Percentiles rank a stretch among this genome's conserved stretches.
phyloP scores from a whole-genome alignment of 163 green algal genomes.

The Trebouxia gelatinosa region DNA sequence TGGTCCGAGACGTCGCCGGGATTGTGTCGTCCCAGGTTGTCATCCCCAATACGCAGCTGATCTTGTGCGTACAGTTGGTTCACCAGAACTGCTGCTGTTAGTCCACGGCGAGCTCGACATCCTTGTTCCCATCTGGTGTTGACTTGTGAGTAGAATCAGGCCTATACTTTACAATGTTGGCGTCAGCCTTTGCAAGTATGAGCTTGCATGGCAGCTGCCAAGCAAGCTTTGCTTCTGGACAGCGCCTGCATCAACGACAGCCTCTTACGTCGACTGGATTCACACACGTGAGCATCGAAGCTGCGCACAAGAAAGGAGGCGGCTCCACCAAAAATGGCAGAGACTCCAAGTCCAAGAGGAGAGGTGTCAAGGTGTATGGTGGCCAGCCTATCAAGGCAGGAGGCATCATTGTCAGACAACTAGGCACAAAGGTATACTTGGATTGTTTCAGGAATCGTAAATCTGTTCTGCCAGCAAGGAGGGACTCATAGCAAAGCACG shows the following conservation, averaged over 20 bases:
- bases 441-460: background rate
- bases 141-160: no score
- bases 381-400: conserved; percentile 90
- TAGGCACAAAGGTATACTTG: conserved; percentile 86
- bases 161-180: no score
- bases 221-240: conserved; percentile 15
- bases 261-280: no score
- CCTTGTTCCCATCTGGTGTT: no score
- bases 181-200: background rate
- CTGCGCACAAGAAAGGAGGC: conserved; percentile 53
- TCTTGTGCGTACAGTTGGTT: no score
- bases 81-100: no score
- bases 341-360: conserved; percentile 82
- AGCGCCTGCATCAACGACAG: conserved; percentile 4
- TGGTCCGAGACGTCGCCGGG: no score
- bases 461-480: background rate
- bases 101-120: no score
- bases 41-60: no score
- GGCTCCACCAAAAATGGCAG: conserved; percentile 96
- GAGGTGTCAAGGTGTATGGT: conserved; percentile 97
- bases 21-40: no score
- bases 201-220: conserved; percentile 9
- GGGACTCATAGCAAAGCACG: background rate
- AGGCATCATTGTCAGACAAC: conserved; percentile 95
- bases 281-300: no score